phyloP scores from a whole-genome alignment of 257 asterid species.

The Cynanchum wilfordii region DNA sequence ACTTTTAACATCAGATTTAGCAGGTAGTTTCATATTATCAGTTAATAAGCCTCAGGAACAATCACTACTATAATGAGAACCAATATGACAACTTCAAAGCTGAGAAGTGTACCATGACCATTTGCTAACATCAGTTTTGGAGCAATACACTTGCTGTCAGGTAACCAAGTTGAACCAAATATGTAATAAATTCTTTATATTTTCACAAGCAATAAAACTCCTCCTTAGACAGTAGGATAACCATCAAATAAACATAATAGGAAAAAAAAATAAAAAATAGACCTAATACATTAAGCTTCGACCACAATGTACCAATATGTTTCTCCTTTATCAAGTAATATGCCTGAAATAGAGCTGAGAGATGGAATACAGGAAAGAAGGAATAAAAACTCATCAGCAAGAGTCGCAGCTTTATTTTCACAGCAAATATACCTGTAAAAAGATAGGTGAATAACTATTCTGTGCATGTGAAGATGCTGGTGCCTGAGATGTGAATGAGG shows the following conservation, averaged over 20 bases:
- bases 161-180: not conserved
- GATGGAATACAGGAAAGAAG: not conserved
- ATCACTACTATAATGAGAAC: not conserved
- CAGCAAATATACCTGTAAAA: slow-evolving; percentile 64
- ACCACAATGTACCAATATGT: not conserved
- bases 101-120: not conserved
- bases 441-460: slow-evolving; percentile 81
- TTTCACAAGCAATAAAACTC: not conserved
- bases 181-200: not conserved
- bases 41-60: not conserved
- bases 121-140: not conserved
- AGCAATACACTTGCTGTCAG: not conserved
- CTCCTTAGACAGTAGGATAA: not conserved
- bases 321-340: not conserved
- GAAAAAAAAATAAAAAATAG: not conserved
- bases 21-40: not conserved
- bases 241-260: not conserved
- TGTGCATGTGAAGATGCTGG: slow-evolving; percentile 71
- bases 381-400: not conserved
- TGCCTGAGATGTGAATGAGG: slow-evolving; percentile 57
- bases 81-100: not conserved
- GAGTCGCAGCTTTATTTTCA: not conserved
- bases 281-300: not conserved
- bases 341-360: not conserved
- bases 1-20: not conserved